Conservation (phyloP, 257 asterid genomes). For the Nicotiana knightiana region DNA sequence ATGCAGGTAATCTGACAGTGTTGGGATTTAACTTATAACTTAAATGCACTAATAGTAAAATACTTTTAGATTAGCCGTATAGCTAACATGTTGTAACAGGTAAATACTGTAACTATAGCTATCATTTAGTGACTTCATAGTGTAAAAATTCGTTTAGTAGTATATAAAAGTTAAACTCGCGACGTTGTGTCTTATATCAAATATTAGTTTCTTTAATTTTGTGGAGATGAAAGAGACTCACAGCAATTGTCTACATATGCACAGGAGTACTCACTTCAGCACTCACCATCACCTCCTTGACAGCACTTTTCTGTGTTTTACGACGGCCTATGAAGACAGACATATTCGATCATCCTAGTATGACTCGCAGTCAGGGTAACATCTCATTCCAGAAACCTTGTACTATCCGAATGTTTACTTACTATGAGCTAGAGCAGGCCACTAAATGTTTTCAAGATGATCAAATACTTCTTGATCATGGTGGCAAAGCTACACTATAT, state of each 20-base stretch:
- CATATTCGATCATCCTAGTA: conserved; percentile 24
- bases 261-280: conserved; percentile 50
- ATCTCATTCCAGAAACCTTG: conserved; percentile 25
- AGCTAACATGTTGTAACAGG: too few species aligned
- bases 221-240: background rate
- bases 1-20: background rate
- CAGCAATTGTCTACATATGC: conserved; percentile 2
- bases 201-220: background rate
- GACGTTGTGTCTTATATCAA: background rate
- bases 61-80: too few species aligned
- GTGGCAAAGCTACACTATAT: conserved; percentile 27
- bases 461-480: conserved; percentile 28
- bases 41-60: too few species aligned
- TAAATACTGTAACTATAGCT: too few species aligned
- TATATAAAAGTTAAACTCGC: too few species aligned
- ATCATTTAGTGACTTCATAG: too few species aligned
- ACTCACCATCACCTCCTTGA: conserved; percentile 35
- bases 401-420: conserved; percentile 36
- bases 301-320: conserved; percentile 38
- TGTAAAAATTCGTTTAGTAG: too few species aligned
- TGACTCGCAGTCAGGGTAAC: conserved; percentile 18
- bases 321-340: conserved; percentile 33
- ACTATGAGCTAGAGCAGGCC: conserved; percentile 61
- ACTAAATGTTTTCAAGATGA: conserved; percentile 47
- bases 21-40: background rate